Base-by-base conservation (phyloP, 2,329 filamentous ascomycete species). In the Cadophora malorum region DNA sequence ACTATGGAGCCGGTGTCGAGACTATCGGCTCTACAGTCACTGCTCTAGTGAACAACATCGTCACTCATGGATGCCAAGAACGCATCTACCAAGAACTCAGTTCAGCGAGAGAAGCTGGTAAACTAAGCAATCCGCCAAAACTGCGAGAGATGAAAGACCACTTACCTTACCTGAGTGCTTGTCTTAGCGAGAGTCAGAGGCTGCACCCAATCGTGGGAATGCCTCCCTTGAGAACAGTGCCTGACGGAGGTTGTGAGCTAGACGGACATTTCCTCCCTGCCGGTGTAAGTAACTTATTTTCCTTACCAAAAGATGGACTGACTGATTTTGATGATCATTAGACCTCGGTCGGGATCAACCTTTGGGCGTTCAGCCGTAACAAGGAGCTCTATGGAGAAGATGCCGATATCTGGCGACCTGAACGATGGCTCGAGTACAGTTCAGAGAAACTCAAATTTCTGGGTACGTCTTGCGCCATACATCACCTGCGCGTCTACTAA, bases 381-480 rank as follows among this genome's bases (percentile, higher is more conserved):
- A 79, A 75, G 59, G 75, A 75, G 0, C 78, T 83, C 0, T 88
- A 86, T 74, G 86, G 86, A 0, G 68, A 77, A 0, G 85, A 88
- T 56, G 82, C 84, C 0, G 83, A 86, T 25, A 75, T 79, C 10
- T 88, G 81, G 67, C 76, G 85, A 9, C 86, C 86, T 0, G 86
- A 87, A 76, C 74, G 86, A 50, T 88, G 86, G 86, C 71, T 88
- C 6, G 79, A 81, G 69, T 80, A 82, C 55, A 64, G 35, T 10
- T 53, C 28, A 3, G 63, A 70, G 16, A 58, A 66, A 31, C 47
- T 70, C 67, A 70, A 62, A 52, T 21, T 35, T 49, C 63, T 70
- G 55, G 62, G 68, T 67, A 50, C 19, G 19, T 10, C 21, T 38
- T 10, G 28, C 23, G 28, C 25, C 45, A 41, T 0, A 14, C 35